These are phyloP conservation scores for Phytophthora gonapodyides DNA, from an alignment of 352 stramenopile species.

Conservation along the genomic window DNA sequence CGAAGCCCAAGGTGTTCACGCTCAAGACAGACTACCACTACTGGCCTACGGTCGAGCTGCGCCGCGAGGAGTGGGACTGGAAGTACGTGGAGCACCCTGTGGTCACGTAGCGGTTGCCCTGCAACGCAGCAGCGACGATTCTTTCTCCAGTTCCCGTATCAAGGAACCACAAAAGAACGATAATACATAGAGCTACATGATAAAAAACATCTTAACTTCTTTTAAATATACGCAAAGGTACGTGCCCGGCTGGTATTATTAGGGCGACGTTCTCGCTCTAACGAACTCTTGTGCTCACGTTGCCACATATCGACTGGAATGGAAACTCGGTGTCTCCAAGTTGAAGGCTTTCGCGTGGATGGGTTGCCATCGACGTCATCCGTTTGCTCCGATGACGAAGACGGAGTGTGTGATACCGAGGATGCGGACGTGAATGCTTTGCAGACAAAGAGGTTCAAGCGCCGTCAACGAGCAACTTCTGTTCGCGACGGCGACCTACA, in stretches of 20 bases:
- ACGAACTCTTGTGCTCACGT: too few relatives aligned
- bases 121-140: not conserved
- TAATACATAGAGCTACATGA: constrained; percentile 24
- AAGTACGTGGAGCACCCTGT: constrained; percentile 55
- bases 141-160: not conserved
- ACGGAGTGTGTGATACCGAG: not conserved
- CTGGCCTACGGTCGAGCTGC: constrained; percentile 89
- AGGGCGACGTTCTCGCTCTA: not conserved
- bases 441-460: constrained; percentile 35
- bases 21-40: constrained; percentile 93
- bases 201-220: constrained; percentile 1
- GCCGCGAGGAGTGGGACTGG: constrained; percentile 67
- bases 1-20: constrained; percentile 89
- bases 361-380: not conserved
- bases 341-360: constrained; percentile 9
- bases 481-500: constrained; percentile 6
- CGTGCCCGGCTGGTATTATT: constrained; percentile 23
- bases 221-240: constrained; percentile 14
- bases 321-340: constrained; percentile 21
- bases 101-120: constrained; percentile 4
- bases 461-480: constrained; percentile 19
- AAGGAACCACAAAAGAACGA: constrained; percentile 3
- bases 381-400: not conserved
- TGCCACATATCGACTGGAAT: constrained; percentile 9
- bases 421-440: constrained; percentile 14